Percentiles rank a stretch among this genome's conserved stretches.
phyloP scores from a whole-genome alignment of 257 asterid genomes.

The Petunia secreta region DNA sequence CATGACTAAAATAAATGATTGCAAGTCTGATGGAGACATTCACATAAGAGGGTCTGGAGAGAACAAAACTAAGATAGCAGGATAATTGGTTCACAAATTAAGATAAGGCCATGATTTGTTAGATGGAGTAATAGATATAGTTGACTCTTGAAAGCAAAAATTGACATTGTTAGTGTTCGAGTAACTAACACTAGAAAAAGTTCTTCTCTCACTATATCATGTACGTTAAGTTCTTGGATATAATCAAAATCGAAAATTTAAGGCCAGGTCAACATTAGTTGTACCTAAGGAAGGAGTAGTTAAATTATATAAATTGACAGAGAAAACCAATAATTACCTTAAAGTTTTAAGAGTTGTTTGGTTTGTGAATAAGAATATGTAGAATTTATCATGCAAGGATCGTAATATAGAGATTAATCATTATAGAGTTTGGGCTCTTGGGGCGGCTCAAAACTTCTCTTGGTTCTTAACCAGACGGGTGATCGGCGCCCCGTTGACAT shows the following conservation, averaged over 20 bases:
- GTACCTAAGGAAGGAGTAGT: too few relatives aligned
- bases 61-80: neutral
- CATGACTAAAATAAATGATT: neutral
- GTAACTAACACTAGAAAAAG: neutral
- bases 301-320: too few relatives aligned
- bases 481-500: too few relatives aligned
- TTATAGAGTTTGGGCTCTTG: too few relatives aligned
- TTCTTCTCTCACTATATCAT: neutral
- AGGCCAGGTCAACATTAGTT: too few relatives aligned
- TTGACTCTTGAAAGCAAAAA: neutral
- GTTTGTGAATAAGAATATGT: too few relatives aligned
- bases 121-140: neutral
- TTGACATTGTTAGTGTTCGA: neutral
- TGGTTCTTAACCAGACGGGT: too few relatives aligned
- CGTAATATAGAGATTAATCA: too few relatives aligned
- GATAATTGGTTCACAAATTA: slow-evolving; percentile 11
- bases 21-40: slow-evolving; percentile 3
- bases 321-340: too few relatives aligned
- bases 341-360: too few relatives aligned
- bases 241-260: neutral
- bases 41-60: neutral
- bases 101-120: neutral
- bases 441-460: too few relatives aligned
- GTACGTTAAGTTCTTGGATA: neutral
- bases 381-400: too few relatives aligned